phyloP scores from a whole-genome alignment of 2,329 filamentous ascomycete genomes.

The Microsporum audouinii region DNA sequence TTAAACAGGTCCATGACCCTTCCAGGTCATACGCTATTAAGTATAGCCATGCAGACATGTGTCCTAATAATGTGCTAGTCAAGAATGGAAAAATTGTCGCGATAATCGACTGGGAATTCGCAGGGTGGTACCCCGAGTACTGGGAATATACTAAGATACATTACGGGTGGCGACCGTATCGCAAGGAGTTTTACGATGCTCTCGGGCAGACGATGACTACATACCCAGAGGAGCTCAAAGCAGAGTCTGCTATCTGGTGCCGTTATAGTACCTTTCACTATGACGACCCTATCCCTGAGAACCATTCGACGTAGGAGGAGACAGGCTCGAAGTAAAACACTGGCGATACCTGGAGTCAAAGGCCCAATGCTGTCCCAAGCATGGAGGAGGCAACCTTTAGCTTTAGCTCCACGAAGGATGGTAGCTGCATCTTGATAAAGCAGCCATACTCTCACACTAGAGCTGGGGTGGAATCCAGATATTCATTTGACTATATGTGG shows the following conservation, averaged over 20 bases:
- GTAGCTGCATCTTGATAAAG: too few relatives aligned
- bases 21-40: slow-evolving; percentile 1
- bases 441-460: too few relatives aligned
- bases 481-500: neutral
- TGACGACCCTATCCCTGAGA: neutral
- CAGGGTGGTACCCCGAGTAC: slow-evolving; percentile 36
- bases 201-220: neutral
- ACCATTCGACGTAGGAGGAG: neutral
- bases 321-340: neutral
- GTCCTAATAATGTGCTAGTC: slow-evolving; percentile 16
- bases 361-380: neutral
- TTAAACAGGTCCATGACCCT: neutral
- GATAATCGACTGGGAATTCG: slow-evolving; percentile 38
- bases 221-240: neutral
- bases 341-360: neutral
- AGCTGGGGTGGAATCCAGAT: too few relatives aligned
- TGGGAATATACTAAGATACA: slow-evolving; percentile 33
- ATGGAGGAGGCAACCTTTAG: neutral
- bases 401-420: too few relatives aligned
- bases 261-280: neutral
- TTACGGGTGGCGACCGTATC: neutral
- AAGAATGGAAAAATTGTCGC: slow-evolving; percentile 30
- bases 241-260: neutral
- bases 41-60: slow-evolving; percentile 10
- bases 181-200: neutral